phyloP scores from a whole-genome alignment of 2,329 filamentous ascomycete species.

The Trichoderma oligosporum region DNA sequence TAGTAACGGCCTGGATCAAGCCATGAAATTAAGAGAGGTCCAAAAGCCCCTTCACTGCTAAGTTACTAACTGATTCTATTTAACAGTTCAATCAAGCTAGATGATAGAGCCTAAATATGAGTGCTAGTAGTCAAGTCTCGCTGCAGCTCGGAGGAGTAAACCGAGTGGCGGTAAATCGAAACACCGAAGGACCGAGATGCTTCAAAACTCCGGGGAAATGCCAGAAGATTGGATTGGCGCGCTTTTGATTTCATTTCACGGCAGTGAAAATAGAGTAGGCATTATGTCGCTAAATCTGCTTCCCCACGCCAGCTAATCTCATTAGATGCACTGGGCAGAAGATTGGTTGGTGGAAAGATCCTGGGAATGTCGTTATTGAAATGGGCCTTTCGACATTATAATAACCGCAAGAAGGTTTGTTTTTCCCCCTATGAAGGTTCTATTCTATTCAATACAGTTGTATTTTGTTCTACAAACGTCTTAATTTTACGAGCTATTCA shows the following conservation, averaged over 20 bases:
- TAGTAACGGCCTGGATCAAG: too few relatives aligned
- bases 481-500: not conserved
- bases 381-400: not conserved
- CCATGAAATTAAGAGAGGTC: too few relatives aligned
- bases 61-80: too few relatives aligned
- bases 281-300: not conserved
- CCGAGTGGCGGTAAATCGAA: not conserved
- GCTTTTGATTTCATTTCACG: slow-evolving; percentile 2
- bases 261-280: not conserved
- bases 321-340: not conserved
- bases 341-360: slow-evolving; percentile 12
- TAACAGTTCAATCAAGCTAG: too few relatives aligned
- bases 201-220: slow-evolving; percentile 1
- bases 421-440: not conserved
- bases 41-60: too few relatives aligned
- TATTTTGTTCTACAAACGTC: not conserved
- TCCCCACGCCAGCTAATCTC: not conserved
- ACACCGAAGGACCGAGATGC: slow-evolving; percentile 4
- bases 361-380: not conserved
- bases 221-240: slow-evolving; percentile 6
- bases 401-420: not conserved
- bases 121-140: not conserved
- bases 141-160: not conserved
- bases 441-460: not conserved
- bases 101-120: too few relatives aligned